Evolutionary conservation across 1,284 basidiomycete species (phyloP).

Genomic region (Apiotrichum akiyoshidainum): DNA sequence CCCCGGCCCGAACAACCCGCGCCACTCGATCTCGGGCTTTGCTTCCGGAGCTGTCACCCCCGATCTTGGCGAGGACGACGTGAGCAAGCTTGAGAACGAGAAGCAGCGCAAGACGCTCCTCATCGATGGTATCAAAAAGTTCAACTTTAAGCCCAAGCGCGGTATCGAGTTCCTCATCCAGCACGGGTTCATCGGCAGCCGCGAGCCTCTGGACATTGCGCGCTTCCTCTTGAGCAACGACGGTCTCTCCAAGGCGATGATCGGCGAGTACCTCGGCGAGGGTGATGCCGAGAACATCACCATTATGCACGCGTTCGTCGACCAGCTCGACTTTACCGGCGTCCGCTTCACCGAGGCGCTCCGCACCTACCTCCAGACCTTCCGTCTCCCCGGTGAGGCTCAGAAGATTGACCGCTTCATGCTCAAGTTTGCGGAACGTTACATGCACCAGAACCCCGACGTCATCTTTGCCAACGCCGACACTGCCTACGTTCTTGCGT

Average conservation of each 20-base stretch:
- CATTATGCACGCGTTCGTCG: conserved; percentile 94
- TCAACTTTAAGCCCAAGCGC: conserved; percentile 97
- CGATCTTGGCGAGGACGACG: conserved; percentile 75
- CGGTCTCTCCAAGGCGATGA: conserved; percentile 90
- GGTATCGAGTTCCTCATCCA: conserved; percentile 87
- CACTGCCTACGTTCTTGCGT: conserved; percentile 87
- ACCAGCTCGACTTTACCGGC: conserved; percentile 78
- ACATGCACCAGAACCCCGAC: conserved; percentile 77
- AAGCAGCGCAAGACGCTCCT: conserved; percentile 96
- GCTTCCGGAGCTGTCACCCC: conserved; percentile 59
- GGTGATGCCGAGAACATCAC: conserved; percentile 82
- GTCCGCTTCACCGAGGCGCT: conserved; percentile 81
- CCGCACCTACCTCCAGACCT: conserved; percentile 81
- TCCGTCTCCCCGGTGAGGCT: conserved; percentile 89
- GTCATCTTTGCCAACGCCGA: conserved; percentile 77
- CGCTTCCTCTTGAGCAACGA: conserved; percentile 84
- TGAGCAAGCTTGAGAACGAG: conserved; percentile 87
- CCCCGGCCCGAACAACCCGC: conserved; percentile 12
- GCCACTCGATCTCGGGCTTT: conserved; percentile 21
- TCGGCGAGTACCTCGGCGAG: conserved; percentile 97
- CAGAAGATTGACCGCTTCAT: conserved; percentile 99
- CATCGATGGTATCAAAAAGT: conserved; percentile 93
- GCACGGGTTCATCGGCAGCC: conserved; percentile 79
- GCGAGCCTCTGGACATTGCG: conserved; percentile 76
- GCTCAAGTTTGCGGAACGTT: conserved; percentile 95